Percentiles rank a stretch among this genome's conserved stretches.
phyloP scores from a whole-genome alignment of 495 filamentous ascomycete genomes.

The Clohesyomyces aquaticus region DNA sequence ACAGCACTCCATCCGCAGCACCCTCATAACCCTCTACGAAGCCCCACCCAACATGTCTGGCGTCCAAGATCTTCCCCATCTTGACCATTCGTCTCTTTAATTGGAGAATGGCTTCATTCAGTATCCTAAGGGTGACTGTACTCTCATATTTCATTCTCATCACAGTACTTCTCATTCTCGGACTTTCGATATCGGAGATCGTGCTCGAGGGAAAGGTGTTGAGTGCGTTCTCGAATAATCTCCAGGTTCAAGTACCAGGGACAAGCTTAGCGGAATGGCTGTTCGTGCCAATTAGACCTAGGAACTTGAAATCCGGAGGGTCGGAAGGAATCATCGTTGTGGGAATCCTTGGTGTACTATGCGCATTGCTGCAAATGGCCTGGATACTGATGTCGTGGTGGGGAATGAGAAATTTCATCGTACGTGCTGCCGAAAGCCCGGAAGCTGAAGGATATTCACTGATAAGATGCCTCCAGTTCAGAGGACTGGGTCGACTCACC shows the following conservation, averaged over 20 bases:
- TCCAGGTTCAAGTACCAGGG: slow-evolving; percentile 21
- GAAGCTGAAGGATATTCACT: neutral
- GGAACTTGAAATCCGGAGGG: slow-evolving; percentile 12
- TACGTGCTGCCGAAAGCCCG: neutral
- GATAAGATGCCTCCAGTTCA: neutral
- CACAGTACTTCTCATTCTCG: slow-evolving; percentile 1
- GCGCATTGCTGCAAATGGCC: neutral
- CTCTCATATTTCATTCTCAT: slow-evolving; percentile 1
- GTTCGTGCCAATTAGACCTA: slow-evolving; percentile 11
- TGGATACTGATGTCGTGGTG: slow-evolving; percentile 4
- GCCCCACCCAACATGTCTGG: too few relatives aligned
- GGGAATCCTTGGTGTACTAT: neutral
- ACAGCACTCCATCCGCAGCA: too few relatives aligned
- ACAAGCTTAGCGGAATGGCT: slow-evolving; percentile 25
- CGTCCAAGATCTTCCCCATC: too few relatives aligned
- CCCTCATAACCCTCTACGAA: too few relatives aligned
- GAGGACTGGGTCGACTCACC: neutral
- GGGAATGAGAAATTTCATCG: neutral
- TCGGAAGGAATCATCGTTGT: neutral
- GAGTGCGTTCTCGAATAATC: slow-evolving; percentile 3
- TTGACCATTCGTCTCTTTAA: too few relatives aligned
- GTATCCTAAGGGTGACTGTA: neutral
- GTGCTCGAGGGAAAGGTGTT: slow-evolving; percentile 6
- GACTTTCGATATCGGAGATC: neutral
- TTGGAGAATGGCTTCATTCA: neutral